These are phyloP conservation scores for Ceratocystis lukuohia DNA, from an alignment of 2,329 filamentous ascomycete species.

Conservation along the genomic window DNA sequence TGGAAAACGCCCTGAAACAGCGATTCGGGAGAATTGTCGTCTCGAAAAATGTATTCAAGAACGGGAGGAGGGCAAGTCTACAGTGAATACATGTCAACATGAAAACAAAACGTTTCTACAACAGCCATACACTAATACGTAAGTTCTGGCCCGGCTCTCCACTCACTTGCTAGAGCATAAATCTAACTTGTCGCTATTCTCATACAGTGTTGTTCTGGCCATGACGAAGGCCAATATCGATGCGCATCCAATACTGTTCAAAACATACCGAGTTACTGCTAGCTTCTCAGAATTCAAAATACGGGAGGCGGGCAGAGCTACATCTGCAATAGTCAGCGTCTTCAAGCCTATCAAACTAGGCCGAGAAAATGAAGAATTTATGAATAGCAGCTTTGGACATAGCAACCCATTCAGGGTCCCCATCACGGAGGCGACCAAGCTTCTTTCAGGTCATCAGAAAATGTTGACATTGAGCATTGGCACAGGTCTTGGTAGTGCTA, in stretches of 20 bases:
- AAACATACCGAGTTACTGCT: conserved; percentile 23
- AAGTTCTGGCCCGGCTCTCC: background rate
- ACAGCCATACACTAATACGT: background rate
- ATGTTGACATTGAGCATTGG: conserved; percentile 22
- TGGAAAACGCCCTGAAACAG: too few species aligned
- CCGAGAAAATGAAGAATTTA: conserved; percentile 23
- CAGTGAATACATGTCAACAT: background rate
- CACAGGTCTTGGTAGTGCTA: conserved; percentile 23
- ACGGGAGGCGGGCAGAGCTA: conserved; percentile 25
- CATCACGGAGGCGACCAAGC: conserved; percentile 24
- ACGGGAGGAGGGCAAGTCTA: background rate
- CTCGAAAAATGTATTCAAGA: background rate
- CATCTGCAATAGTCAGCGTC: conserved; percentile 24
- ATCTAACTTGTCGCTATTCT: background rate
- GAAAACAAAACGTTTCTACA: background rate
- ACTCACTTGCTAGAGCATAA: background rate
- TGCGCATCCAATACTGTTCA: conserved; percentile 23
- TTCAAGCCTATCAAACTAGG: conserved; percentile 25
- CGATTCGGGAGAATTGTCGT: too few species aligned
- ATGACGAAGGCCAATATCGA: background rate
- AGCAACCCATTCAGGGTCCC: conserved; percentile 26
- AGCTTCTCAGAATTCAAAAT: conserved; percentile 22
- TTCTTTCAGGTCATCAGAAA: conserved; percentile 18
- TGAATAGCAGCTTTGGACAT: conserved; percentile 25
- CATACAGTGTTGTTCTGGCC: background rate